Percentiles rank a stretch among this genome's conserved stretches.
phyloP scores from a whole-genome alignment of 1,284 basidiomycete species.

The Pholiota adiposa region DNA sequence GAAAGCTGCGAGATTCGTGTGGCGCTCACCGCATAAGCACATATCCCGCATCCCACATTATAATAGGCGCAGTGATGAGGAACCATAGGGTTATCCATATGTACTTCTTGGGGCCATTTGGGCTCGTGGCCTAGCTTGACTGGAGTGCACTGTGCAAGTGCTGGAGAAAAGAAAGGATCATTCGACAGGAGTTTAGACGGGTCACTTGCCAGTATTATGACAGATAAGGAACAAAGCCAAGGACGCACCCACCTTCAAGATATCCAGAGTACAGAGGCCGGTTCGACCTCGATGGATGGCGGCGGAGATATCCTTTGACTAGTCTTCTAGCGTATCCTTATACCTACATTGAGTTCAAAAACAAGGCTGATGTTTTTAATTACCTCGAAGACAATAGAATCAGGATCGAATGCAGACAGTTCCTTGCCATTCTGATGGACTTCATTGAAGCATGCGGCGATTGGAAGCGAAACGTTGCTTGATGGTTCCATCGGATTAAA shows the following conservation, averaged over 20 bases:
- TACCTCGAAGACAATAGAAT: constrained; percentile 17
- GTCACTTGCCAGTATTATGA: neutral
- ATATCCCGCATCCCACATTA: constrained; percentile 56
- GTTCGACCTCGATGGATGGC: neutral
- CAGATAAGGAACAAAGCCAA: neutral
- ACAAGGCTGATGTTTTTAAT: constrained; percentile 17
- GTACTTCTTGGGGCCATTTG: constrained; percentile 41
- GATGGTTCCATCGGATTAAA: constrained; percentile 1
- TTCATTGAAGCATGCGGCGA: constrained; percentile 23
- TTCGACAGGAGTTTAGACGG: neutral
- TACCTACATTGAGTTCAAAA: constrained; percentile 13
- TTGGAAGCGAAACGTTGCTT: constrained; percentile 15
- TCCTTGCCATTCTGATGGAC: constrained; percentile 16
- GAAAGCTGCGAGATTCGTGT: too few relatives aligned
- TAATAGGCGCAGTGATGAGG: constrained; percentile 48
- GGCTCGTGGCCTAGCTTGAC: neutral
- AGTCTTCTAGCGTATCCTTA: constrained; percentile 17
- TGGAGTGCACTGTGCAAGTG: neutral
- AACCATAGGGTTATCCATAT: constrained; percentile 53
- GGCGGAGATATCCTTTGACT: constrained; percentile 1
- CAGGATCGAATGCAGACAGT: constrained; percentile 16
- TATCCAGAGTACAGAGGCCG: neutral
- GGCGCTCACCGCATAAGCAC: constrained; percentile 41
- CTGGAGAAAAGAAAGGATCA: neutral
- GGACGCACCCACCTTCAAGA: neutral